These are phyloP conservation scores for Hygrophoropsis aurantiaca DNA, from an alignment of 768 basidiomycete genomes.

Conservation along the genomic window DNA sequence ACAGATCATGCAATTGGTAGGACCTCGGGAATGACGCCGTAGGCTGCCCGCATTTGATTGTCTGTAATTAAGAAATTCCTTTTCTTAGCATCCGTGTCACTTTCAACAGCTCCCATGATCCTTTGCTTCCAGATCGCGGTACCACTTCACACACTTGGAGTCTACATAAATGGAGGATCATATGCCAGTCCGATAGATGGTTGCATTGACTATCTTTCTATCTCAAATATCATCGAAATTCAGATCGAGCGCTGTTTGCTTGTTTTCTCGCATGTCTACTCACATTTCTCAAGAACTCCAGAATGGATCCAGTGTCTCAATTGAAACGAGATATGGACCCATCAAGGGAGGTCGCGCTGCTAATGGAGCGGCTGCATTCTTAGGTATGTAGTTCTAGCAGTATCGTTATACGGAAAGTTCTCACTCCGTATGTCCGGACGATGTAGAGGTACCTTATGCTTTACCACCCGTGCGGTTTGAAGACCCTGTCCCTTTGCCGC, in stretches of 20 bases:
- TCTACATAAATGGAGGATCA: no score
- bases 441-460: conserved; percentile 71
- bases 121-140: no score
- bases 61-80: conserved; percentile 2
- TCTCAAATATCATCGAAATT: no score
- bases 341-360: conserved; percentile 58
- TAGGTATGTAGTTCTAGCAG: conserved; percentile 44
- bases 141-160: no score
- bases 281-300: conserved; percentile 62
- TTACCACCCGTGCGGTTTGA: conserved; percentile 63
- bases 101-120: conserved; percentile 1
- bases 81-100: background rate
- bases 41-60: background rate
- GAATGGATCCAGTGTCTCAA: conserved; percentile 41
- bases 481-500: conserved; percentile 58
- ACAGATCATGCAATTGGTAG: no score
- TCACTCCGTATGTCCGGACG: background rate
- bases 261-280: conserved; percentile 6
- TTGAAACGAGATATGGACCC: conserved; percentile 54
- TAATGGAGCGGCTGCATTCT: conserved; percentile 63
- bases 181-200: no score
- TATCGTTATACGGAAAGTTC: background rate
- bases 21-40: no score
- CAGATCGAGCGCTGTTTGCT: no score
- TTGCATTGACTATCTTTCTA: no score